phyloP scores from a whole-genome alignment of 75 land plant genomes.

The Picea glauca region DNA sequence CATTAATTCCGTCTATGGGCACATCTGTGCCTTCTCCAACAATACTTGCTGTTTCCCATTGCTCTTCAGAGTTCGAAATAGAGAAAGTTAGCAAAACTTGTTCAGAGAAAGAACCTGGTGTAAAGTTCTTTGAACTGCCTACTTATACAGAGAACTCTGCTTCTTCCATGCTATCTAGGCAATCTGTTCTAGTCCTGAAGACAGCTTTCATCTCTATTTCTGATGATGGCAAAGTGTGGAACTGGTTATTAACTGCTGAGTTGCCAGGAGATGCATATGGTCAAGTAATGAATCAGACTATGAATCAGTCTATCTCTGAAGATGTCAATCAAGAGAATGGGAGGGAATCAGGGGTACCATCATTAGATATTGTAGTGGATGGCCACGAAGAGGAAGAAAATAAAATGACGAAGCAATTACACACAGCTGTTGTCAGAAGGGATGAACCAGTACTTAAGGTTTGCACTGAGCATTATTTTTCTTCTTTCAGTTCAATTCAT shows the following conservation, averaged over 20 bases:
- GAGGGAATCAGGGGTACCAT: conserved; percentile 1
- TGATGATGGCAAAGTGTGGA: conserved; percentile 98
- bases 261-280: conserved; percentile 20
- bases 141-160: conserved; percentile 18
- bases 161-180: conserved; percentile 32
- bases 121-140: conserved; percentile 5
- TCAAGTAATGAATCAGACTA: not conserved
- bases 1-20: conserved; percentile 82
- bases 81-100: conserved; percentile 39
- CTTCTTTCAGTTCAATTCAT: not conserved
- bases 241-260: conserved; percentile 72
- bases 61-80: conserved; percentile 58
- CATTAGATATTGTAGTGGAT: not conserved
- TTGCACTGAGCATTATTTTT: conserved; percentile 3
- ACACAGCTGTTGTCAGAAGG: not conserved
- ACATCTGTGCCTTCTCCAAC: conserved; percentile 84
- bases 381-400: conserved; percentile 5
- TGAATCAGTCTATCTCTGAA: not conserved
- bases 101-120: conserved; percentile 15
- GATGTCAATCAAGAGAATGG: conserved; percentile 12
- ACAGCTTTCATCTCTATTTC: conserved; percentile 74
- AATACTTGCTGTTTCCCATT: conserved; percentile 68
- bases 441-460: conserved; percentile 8
- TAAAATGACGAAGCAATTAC: not conserved
- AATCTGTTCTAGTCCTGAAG: conserved; percentile 27